A percentile compares a stretch with the other conserved stretches of the same genome.
These are phyloP conservation scores for Glycine tomentella DNA, from an alignment of 306 rosid genomes.

Conservation along the genomic window DNA sequence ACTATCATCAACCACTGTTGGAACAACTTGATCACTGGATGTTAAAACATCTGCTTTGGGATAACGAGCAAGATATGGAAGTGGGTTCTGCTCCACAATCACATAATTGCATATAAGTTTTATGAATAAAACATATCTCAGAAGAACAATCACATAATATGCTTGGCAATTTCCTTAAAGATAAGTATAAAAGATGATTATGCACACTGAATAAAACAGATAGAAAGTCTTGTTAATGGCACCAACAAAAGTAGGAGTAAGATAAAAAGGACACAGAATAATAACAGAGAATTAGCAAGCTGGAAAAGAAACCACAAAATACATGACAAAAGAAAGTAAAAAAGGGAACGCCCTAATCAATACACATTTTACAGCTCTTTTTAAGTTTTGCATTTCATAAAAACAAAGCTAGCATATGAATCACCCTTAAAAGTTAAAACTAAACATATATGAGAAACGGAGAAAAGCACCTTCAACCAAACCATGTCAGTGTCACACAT, in stretches of 20 bases:
- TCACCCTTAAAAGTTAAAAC: slow-evolving; percentile 1
- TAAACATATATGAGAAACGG: slow-evolving; percentile 36
- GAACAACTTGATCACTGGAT: slow-evolving; percentile 92
- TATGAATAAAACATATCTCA: slow-evolving; percentile 36
- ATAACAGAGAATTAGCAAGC: slow-evolving; percentile 22
- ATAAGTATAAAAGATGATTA: background rate
- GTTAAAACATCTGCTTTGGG: slow-evolving; percentile 96
- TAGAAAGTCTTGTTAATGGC: background rate
- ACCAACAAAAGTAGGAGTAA: background rate
- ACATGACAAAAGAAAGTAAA: background rate
- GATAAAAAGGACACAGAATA: background rate
- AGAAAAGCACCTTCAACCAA: slow-evolving; percentile 84
- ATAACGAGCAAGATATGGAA: slow-evolving; percentile 90
- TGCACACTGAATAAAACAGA: slow-evolving; percentile 11
- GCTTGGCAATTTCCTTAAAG: slow-evolving; percentile 20
- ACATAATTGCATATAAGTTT: slow-evolving; percentile 42
- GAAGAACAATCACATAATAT: slow-evolving; percentile 23
- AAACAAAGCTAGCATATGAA: slow-evolving; percentile 22
- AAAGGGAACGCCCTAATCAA: slow-evolving; percentile 17
- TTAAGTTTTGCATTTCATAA: slow-evolving; percentile 6
- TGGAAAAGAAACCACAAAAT: background rate
- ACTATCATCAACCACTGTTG: slow-evolving; percentile 90
- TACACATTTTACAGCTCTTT: slow-evolving; percentile 34
- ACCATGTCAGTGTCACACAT: slow-evolving; percentile 99
- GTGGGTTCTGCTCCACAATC: slow-evolving; percentile 85